These are phyloP conservation scores for Gelatoporia subvermispora DNA, from an alignment of 768 basidiomycete genomes.

Conservation along the genomic window DNA sequence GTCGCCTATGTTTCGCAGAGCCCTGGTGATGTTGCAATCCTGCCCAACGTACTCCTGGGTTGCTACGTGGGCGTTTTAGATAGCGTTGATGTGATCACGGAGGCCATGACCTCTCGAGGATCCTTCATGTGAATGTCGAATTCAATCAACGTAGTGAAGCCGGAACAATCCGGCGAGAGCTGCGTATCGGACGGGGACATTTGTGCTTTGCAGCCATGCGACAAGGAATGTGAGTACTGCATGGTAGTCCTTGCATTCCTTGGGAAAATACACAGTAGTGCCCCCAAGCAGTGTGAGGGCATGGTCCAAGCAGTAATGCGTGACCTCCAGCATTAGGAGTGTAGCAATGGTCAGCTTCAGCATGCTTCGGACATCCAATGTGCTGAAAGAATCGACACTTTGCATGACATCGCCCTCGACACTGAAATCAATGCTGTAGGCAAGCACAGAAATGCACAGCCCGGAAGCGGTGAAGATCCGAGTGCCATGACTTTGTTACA, in stretches of 20 bases:
- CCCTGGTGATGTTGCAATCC: constrained; percentile 38
- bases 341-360: constrained; percentile 38
- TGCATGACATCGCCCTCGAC: no score
- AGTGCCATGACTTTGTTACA: no score
- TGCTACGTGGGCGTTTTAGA: constrained; percentile 44
- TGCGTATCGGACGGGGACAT: constrained; percentile 46
- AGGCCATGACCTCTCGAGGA: constrained; percentile 40
- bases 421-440: no score
- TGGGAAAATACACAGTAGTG: constrained; percentile 39
- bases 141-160: constrained; percentile 39
- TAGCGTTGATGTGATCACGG: constrained; percentile 34
- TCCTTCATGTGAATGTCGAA: constrained; percentile 44
- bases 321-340: constrained; percentile 38
- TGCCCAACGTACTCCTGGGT: constrained; percentile 44
- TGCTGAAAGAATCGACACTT: no score
- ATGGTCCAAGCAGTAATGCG: constrained; percentile 44
- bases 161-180: constrained; percentile 53
- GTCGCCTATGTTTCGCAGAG: constrained; percentile 33
- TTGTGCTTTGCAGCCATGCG: constrained; percentile 49
- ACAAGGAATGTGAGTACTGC: constrained; percentile 47
- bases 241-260: constrained; percentile 40
- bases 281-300: constrained; percentile 42
- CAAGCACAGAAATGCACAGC: no score
- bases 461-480: no score
- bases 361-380: constrained; percentile 29